Conservation (phyloP, 768 basidiomycete genomes). For the Lyophyllum semitale region DNA sequence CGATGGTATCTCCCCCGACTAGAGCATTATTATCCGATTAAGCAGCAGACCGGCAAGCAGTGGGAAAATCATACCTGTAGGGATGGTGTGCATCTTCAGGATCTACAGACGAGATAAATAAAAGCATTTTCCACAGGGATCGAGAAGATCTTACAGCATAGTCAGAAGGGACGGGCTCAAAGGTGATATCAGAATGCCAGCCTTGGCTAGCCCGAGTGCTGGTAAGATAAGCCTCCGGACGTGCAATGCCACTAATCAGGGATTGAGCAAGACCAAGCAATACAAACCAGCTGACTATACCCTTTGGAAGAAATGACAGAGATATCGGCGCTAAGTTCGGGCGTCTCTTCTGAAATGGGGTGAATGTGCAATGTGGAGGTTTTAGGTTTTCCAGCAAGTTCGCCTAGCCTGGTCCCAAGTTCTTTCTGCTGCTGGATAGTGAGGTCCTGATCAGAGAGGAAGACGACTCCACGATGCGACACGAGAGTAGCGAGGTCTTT, state of each 20-base stretch:
- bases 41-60: background rate
- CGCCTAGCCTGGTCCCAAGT: constrained; percentile 50
- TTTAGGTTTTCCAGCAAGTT: constrained; percentile 48
- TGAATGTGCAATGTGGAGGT: constrained; percentile 55
- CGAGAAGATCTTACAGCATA: constrained; percentile 39
- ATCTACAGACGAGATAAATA: constrained; percentile 21
- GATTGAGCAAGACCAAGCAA: background rate
- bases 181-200: constrained; percentile 63
- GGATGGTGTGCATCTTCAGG: constrained; percentile 43
- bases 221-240: constrained; percentile 27
- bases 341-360: constrained; percentile 50
- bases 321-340: constrained; percentile 55
- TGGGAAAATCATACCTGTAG: constrained; percentile 25
- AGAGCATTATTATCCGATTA: background rate
- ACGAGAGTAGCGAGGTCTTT: constrained; percentile 55
- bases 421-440: constrained; percentile 49
- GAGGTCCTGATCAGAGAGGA: constrained; percentile 60
- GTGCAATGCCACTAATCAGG: constrained; percentile 36
- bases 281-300: constrained; percentile 24
- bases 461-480: constrained; percentile 63
- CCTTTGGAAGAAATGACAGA: constrained; percentile 50
- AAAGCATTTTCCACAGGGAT: background rate
- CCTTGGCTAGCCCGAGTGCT: constrained; percentile 41
- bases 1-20: constrained; percentile 45
- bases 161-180: constrained; percentile 61